A percentile compares a stretch with the other conserved stretches of the same genome.
These are phyloP conservation scores for Amanita exitialis DNA, from an alignment of 768 basidiomycete genomes.

Conservation along the genomic window DNA sequence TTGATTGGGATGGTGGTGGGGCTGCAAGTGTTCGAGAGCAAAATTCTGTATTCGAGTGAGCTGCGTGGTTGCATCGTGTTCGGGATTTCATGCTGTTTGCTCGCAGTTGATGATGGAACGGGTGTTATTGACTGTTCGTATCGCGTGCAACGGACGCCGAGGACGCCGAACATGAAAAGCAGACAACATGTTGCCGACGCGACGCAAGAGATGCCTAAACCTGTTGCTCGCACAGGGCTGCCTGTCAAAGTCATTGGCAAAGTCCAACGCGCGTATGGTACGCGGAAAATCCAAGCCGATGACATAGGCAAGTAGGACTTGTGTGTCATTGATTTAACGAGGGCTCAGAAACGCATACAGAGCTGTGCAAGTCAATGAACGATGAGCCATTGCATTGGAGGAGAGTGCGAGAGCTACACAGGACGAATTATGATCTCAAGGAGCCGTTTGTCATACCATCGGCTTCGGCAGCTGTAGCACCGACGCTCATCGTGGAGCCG, in stretches of 20 bases:
- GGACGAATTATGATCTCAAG: slow-evolving; percentile 34
- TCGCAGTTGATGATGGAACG: slow-evolving; percentile 69
- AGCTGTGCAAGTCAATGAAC: slow-evolving; percentile 35
- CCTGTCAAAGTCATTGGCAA: slow-evolving; percentile 37
- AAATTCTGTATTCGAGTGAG: slow-evolving; percentile 50
- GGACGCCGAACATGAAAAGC: slow-evolving; percentile 11
- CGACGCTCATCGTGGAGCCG: slow-evolving; percentile 4
- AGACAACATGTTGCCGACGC: slow-evolving; percentile 5
- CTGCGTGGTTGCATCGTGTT: neutral
- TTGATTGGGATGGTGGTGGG: slow-evolving; percentile 61
- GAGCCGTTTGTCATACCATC: slow-evolving; percentile 43
- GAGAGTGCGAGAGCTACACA: slow-evolving; percentile 41
- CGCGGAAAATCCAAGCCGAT: slow-evolving; percentile 36
- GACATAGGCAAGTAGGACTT: slow-evolving; percentile 34
- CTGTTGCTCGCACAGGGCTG: slow-evolving; percentile 35
- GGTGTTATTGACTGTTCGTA: slow-evolving; percentile 60
- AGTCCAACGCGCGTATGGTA: slow-evolving; percentile 27
- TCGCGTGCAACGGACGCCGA: slow-evolving; percentile 19
- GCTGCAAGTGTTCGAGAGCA: slow-evolving; percentile 46
- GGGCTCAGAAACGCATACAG: slow-evolving; percentile 18
- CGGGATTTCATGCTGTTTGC: neutral
- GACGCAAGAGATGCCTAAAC: slow-evolving; percentile 16
- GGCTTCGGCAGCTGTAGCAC: slow-evolving; percentile 9
- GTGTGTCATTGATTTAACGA: neutral
- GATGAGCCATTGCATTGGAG: slow-evolving; percentile 55